Evolutionary conservation across 352 stramenopile species (phyloP).

Genomic region (Aphanomyces astaci): DNA sequence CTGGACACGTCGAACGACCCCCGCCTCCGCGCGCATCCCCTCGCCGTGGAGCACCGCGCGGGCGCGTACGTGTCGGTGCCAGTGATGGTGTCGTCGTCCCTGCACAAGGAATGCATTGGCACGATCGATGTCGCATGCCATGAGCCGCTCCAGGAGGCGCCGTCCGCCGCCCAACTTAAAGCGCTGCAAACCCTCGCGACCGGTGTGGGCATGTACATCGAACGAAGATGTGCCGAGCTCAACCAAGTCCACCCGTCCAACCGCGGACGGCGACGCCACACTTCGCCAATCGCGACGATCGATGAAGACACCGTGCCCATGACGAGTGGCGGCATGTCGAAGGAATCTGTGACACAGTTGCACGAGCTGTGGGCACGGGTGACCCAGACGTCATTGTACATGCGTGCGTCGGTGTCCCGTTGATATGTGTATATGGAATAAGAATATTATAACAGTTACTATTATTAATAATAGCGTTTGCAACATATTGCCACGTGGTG

Average conservation of each 20-base stretch:
- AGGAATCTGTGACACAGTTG: background rate
- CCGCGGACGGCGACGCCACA: conserved; percentile 12
- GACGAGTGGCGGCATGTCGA: background rate
- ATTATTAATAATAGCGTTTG: no score
- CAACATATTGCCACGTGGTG: no score
- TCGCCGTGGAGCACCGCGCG: conserved; percentile 49
- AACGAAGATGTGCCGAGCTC: conserved; percentile 14
- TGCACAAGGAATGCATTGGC: conserved; percentile 16
- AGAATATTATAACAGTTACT: no score
- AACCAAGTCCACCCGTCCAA: conserved; percentile 9
- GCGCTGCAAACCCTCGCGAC: conserved; percentile 8
- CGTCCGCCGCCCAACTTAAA: background rate
- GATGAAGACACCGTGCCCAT: conserved; percentile 4
- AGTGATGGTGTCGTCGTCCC: conserved; percentile 25
- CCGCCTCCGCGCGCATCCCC: conserved; percentile 57
- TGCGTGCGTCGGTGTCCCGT: background rate
- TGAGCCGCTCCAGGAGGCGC: background rate
- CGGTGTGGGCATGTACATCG: conserved; percentile 9
- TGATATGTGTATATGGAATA: no score
- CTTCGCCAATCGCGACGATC: background rate
- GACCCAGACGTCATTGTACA: background rate
- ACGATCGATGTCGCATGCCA: conserved; percentile 4
- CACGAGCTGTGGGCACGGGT: background rate
- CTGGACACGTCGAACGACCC: conserved; percentile 46
- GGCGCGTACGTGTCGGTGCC: conserved; percentile 64